Evolutionary conservation across 2,329 filamentous ascomycete species (phyloP).

Genomic region (Fonsecaea monophora): DNA sequence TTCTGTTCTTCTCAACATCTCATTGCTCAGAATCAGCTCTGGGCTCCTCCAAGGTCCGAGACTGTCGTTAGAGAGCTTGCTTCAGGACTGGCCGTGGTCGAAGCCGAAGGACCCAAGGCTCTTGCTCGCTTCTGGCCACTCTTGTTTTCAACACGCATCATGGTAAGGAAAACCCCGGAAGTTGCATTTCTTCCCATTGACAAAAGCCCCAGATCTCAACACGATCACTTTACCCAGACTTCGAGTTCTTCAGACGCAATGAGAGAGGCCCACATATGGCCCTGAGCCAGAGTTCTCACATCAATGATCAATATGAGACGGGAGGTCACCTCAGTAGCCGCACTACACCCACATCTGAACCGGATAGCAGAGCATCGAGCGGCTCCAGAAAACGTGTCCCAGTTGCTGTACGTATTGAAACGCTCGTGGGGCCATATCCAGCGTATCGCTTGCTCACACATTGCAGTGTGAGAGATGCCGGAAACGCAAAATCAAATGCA

Average conservation of each 20-base stretch:
- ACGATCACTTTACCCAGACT: constrained; percentile 30
- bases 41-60: constrained; percentile 10
- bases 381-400: constrained; percentile 43
- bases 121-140: constrained; percentile 11
- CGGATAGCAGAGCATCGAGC: constrained; percentile 36
- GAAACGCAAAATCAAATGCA: constrained; percentile 94
- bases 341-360: constrained; percentile 37
- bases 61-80: constrained; percentile 12
- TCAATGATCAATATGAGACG: constrained; percentile 36
- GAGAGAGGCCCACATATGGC: constrained; percentile 39
- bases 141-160: constrained; percentile 22
- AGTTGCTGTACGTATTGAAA: constrained; percentile 42
- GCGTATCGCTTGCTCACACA: constrained; percentile 6
- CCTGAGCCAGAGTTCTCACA: constrained; percentile 31
- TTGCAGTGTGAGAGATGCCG: constrained; percentile 83
- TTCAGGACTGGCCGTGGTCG: constrained; percentile 9
- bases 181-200: constrained; percentile 19
- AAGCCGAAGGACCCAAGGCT: not conserved
- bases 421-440: not conserved
- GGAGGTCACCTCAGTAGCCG: constrained; percentile 31
- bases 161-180: constrained; percentile 22
- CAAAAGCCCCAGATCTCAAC: constrained; percentile 32
- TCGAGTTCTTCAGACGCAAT: constrained; percentile 41
- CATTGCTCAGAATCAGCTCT: constrained; percentile 23
- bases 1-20: constrained; percentile 18